Evolutionary conservation across 495 filamentous ascomycete species (phyloP), one percentile per base, ranked within the genome.

Genomic region (Aspergillus nanangensis): DNA sequence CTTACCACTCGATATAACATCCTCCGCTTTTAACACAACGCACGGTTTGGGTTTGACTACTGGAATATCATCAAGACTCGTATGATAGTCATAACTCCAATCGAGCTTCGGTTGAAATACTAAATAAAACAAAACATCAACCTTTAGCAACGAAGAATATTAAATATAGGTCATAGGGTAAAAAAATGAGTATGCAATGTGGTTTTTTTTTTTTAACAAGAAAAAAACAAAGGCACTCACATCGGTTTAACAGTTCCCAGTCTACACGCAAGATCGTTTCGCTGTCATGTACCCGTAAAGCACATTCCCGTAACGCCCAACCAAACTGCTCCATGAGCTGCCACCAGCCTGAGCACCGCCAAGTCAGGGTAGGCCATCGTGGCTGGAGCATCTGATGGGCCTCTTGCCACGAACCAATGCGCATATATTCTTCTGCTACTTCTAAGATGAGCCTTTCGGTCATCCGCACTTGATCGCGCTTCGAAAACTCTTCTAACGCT

Each of bases 271-370:
- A 58, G 8, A 91, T 66, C 11, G 80, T 76, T 32, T 83, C 82
- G 10, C 72, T 72, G 51, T 90, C 80, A 10, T 81, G 77, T 10
- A 74, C 60, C 40, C 76, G 75, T 0, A 74, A 55, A 3, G 91
- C 91, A 50, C 85, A 88, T 46, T 87, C 74, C 52, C 88, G 78
- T 32, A 95, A 70, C 8, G 75, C 72, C 84, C 85, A 88, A 43
- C 81, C 74, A 40, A 93, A 72, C 35, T 85, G 82, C 59, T 82
- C 81, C 44, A 88, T 80, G 8, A 90, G 72, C 32, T 76, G 64
- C 75, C 84, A 86, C 93, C 94, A 97, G 14, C 86, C 82, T 52
- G 94, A 85, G 25, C 63, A 66, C 35, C 93, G 79, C 76, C 86
- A 95, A 8, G 76, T 77, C 64, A 88, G 77, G 4, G 70, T 76